Percentiles rank a stretch among this genome's conserved stretches.
These are phyloP conservation scores for Fusarium multiceps DNA, from an alignment of 2,329 filamentous ascomycete species.

Conservation along the genomic window DNA sequence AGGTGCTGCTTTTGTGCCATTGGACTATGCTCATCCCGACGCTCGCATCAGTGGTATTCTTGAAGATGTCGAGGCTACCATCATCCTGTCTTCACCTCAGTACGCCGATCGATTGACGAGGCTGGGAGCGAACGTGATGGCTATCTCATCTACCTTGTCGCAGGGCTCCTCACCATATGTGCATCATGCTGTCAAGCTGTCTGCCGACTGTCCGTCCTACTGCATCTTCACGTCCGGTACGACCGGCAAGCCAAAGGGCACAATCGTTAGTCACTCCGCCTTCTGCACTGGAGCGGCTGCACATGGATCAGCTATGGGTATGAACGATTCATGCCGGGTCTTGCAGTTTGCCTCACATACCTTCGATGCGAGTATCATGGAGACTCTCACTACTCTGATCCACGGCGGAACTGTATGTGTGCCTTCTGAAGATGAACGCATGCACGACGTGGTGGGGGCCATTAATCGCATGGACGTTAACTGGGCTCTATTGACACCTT, in stretches of 20 bases:
- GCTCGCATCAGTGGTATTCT: constrained; percentile 17
- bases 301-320: constrained; percentile 20
- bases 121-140: background rate
- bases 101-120: constrained; percentile 22
- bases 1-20: constrained; percentile 13
- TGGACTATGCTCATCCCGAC: constrained; percentile 9
- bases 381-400: constrained; percentile 31
- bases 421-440: constrained; percentile 52
- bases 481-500: constrained; percentile 39
- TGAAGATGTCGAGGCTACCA: background rate
- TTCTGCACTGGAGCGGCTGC: constrained; percentile 21
- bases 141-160: background rate
- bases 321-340: constrained; percentile 12
- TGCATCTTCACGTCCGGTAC: constrained; percentile 30
- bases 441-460: constrained; percentile 48
- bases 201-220: constrained; percentile 1
- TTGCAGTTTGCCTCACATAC: constrained; percentile 34
- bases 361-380: constrained; percentile 48
- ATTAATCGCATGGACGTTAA: constrained; percentile 31
- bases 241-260: constrained; percentile 27
- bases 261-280: constrained; percentile 16
- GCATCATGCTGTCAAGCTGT: background rate
- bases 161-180: background rate
- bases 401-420: constrained; percentile 49
- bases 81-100: background rate